Base-by-base conservation (phyloP, 2,329 filamentous ascomycete species). In the Rhinocladiella similis region DNA sequence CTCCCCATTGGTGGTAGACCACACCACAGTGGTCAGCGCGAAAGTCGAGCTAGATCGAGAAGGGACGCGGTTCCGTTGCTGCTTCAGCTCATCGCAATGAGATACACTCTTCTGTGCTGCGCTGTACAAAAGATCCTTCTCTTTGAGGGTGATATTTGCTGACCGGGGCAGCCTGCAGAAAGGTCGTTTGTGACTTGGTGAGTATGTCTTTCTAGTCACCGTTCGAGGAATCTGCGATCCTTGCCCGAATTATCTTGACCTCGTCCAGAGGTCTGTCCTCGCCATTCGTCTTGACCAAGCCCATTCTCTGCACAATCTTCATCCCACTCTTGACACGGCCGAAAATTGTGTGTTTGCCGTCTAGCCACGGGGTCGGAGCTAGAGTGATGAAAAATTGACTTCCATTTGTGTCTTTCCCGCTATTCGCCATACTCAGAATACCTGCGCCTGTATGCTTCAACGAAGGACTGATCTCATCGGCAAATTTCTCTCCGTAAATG, bases 341-440 rank as follows among this genome's bases (percentile, higher is more conserved):
- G 70, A 99, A 99, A 64, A 99, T 95, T 10, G 92, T 96, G 72
- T 99, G 93, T 74, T 96, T 97, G 19, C 92, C 91, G 74, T 99
- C 94, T 57, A 99, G 76, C 93, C 93, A 97, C 0, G 94, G 94
- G 14, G 94, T 93, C 3, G 93, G 93, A 6, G 91, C 93, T 33
- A 97, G 80, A 0, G 94, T 97, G 64, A 99, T 86, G 71, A 97
- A 97, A 75, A 97, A 99, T 75, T 97, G 94, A 56, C 85, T 90
- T 19, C 93, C 93, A 72, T 97, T 97, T 35, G 93, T 96, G 72
- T 97, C 85, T 7, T 90, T 90, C 0, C 94, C 94, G 14, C 87
- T 86, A 75, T 99, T 99, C 57, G 94, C 94, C 94, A 99, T 99
- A 75, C 87, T 91, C 66, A 99, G 77, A n/a, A 97, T 81, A 1